Evolutionary conservation across 2,329 filamentous ascomycete genomes (phyloP).

Genomic region (Pyrenochaeta sp.): DNA sequence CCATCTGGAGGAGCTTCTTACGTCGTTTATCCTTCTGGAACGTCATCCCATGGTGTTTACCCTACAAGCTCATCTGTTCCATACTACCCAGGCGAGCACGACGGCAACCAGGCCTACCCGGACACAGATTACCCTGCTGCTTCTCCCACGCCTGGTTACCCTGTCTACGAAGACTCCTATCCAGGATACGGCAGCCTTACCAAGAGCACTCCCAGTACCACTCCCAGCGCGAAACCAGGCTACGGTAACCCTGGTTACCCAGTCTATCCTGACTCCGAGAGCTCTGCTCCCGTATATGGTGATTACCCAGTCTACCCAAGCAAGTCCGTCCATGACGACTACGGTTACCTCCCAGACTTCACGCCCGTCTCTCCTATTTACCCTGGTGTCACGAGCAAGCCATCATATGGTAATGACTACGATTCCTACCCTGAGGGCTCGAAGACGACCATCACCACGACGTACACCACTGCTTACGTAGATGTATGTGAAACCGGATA

Average conservation of each 20-base stretch:
- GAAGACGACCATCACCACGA: conserved; percentile 26
- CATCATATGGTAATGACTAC: conserved; percentile 8
- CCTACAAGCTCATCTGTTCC: conserved; percentile 4
- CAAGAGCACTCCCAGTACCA: conserved; percentile 13
- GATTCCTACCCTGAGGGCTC: conserved; percentile 11
- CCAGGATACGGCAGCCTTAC: conserved; percentile 1
- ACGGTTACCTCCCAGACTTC: conserved; percentile 16
- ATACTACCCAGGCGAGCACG: background rate
- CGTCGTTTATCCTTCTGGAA: background rate
- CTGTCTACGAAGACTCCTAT: conserved; percentile 2
- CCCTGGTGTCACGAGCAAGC: conserved; percentile 13
- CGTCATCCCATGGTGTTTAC: background rate
- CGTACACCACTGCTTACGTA: conserved; percentile 39
- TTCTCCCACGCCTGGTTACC: conserved; percentile 1
- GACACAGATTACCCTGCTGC: conserved; percentile 7
- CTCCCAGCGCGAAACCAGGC: conserved; percentile 1
- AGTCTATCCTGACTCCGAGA: conserved; percentile 5
- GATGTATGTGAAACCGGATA: conserved; percentile 47
- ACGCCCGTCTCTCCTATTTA: conserved; percentile 17
- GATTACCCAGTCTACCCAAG: conserved; percentile 7
- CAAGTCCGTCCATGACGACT: conserved; percentile 13
- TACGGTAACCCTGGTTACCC: conserved; percentile 4
- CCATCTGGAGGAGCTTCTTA: background rate
- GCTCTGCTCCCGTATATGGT: conserved; percentile 4
- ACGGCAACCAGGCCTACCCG: conserved; percentile 10